Base-by-base conservation (phyloP, 768 basidiomycete species). In the Strobilomyces confusus region DNA sequence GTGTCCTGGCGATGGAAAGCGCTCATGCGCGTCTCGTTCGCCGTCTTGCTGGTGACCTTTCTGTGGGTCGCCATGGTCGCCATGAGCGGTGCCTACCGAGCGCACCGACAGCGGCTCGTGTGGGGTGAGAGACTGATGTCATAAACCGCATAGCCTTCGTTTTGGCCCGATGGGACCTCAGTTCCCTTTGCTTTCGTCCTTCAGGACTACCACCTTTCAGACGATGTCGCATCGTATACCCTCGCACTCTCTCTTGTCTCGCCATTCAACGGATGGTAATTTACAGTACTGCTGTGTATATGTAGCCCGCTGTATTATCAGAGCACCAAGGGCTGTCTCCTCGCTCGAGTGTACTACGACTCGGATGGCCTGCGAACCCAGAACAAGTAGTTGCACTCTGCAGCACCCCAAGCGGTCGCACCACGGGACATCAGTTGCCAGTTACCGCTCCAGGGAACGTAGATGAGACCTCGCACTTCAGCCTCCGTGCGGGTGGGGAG, bases 111-210 rank as follows among this genome's bases (percentile, higher is more conserved):
- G 61, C 74, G 86, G 38, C 78, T 89, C 20, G 80, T 91, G 14
- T 91, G 87, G 87, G 89, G 89, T 47, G 87, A 87, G 62, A 79
- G 82, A 48, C 73, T 91, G 52, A 86, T 89, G 78, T 86, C 83
- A 42, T 90, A 68, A 76, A 76, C 11, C 9, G 4, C 17, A 2
- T 29, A 22, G 29, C 40, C 43, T 14, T 32, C 7, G 3, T 32
- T 23, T 38, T 26, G 46, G 25, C 11, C 17, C 2, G 15, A 41
- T 17, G 30, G 38, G 19, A 38, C 19, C 12, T 38, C 19, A 4
- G 17, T 36, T 15, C 15, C 17, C 26, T 44, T 43, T 19, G 17
- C 41, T 33, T 44, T 30, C 32, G 26, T 45, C 34, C 23, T 49
- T 33, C 19, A 34, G 48, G 48, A 49, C 44, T 37, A 23, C 44